Conservation (phyloP, 768 basidiomycete species). For the Gymnopilus junonius region DNA sequence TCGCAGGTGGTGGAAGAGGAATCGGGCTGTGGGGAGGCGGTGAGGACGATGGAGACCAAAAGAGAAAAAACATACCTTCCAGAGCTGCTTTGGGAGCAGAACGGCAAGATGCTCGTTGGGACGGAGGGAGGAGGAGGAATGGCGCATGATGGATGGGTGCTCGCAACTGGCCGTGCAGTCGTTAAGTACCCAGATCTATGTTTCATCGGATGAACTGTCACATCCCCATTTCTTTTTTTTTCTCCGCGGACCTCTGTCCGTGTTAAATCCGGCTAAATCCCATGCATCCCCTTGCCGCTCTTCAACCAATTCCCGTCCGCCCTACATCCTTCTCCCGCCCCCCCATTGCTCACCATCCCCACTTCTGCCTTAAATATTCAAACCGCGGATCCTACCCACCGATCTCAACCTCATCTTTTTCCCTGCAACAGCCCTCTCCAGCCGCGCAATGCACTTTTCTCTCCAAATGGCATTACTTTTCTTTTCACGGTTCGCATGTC, state of each 20-base stretch:
- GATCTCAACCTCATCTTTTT: neutral
- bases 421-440: neutral
- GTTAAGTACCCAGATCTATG: conserved; percentile 25
- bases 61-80: conserved; percentile 59
- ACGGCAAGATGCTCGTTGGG: conserved; percentile 81
- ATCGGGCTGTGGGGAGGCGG: conserved; percentile 56
- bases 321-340: neutral
- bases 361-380: neutral
- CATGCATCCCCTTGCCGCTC: neutral
- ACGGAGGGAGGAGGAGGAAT: conserved; percentile 36
- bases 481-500: neutral
- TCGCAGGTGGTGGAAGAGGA: conserved; percentile 65
- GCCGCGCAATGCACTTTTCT: neutral
- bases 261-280: conserved; percentile 14
- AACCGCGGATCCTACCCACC: neutral
- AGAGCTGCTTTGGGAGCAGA: conserved; percentile 66
- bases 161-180: neutral
- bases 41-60: neutral
- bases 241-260: conserved; percentile 12
- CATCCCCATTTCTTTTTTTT: conserved; percentile 1
- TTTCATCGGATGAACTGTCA: conserved; percentile 21
- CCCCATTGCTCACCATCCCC: neutral
- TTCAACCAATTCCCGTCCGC: neutral
- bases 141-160: conserved; percentile 15
- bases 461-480: neutral